These are phyloP conservation scores for Daphne laureola DNA, from an alignment of 441 rosid genomes.

Conservation along the genomic window DNA sequence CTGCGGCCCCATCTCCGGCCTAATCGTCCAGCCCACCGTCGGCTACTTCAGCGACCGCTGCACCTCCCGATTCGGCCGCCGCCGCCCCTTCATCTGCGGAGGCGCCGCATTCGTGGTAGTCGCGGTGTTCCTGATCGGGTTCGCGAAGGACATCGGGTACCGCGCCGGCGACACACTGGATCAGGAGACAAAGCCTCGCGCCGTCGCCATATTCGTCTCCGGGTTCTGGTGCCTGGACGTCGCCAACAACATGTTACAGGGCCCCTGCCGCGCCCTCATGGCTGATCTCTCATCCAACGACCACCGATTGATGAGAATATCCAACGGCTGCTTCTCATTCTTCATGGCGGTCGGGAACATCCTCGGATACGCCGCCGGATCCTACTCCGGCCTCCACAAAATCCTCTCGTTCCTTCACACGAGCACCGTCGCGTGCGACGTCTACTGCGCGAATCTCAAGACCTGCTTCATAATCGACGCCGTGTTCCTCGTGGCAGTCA, in stretches of 20 bases:
- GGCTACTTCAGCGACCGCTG: slow-evolving; percentile 73
- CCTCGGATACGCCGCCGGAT: slow-evolving; percentile 69
- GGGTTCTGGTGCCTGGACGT: slow-evolving; percentile 91
- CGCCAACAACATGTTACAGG: slow-evolving; percentile 74
- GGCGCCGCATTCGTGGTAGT: slow-evolving; percentile 48
- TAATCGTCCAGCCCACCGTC: slow-evolving; percentile 74
- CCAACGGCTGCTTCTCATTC: slow-evolving; percentile 59
- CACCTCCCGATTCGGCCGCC: slow-evolving; percentile 70
- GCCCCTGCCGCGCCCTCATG: slow-evolving; percentile 72
- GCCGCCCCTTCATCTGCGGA: slow-evolving; percentile 68
- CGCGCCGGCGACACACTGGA: slow-evolving; percentile 37
- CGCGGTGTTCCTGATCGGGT: slow-evolving; percentile 73
- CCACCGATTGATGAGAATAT: slow-evolving; percentile 42
- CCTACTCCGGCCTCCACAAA: slow-evolving; percentile 33
- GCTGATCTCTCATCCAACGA: slow-evolving; percentile 57
- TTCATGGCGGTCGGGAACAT: slow-evolving; percentile 89
- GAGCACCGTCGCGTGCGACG: slow-evolving; percentile 49
- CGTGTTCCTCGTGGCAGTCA: slow-evolving; percentile 33
- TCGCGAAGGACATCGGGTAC: slow-evolving; percentile 66
- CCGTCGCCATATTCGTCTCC: slow-evolving; percentile 55
- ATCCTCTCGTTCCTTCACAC: slow-evolving; percentile 45
- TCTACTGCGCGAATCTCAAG: slow-evolving; percentile 76
- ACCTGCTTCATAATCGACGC: slow-evolving; percentile 56
- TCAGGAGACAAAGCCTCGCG: slow-evolving; percentile 36
- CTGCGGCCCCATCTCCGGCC: slow-evolving; percentile 82